Base-by-base conservation (phyloP, 306 rosid genomes). In the Luffa acutangula region DNA sequence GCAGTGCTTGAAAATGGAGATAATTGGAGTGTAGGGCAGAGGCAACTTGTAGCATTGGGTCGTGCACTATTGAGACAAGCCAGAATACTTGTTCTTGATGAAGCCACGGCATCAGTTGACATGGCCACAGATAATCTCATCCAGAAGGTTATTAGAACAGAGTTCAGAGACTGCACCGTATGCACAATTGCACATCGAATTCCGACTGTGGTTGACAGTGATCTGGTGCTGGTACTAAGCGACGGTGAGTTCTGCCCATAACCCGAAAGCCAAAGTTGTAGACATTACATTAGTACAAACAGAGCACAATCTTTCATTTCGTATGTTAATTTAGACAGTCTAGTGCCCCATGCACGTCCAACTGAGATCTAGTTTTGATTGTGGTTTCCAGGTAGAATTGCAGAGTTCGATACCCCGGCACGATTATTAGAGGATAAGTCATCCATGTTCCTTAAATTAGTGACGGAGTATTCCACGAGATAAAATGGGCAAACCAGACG, bases 1-100 rank as follows among this genome's bases (percentile, higher is more conserved):
- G 78, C 94, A 96, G 99, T 96, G 81, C 85, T 93, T n/a, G 99
- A 96, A 86, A 95, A 91, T 95, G 99, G 99, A 82, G 99, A 95
- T 81, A 95, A 95, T 71, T 95, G 99, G 99, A 95, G 99, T 78
- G 97, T 93, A 71, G 99, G 99, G 52, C 99, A 95, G 86, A 88
- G 99, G 63, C 99, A 95, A 82, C 99, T 95, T 65, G 97, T 95
- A 77, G 86, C 99, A 33, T 81, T 95, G 36, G 99, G 99, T 69
- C 91, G 99, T 77, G 99, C 99, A 57, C 85, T 95, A 78, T 90
- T 95, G 77, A 91, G 90, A 90, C 97, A 95, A 83, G 94, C 97
- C 34, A 92, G 85, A 80, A 90, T 95, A 87, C 90, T 95, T 83
- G 99, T 95, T 31, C 98, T 95, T 20, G 99, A 95, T 83, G 97